Conservation (phyloP, 148 eudicot genomes). For the Amaranthus hypochondriacus region DNA sequence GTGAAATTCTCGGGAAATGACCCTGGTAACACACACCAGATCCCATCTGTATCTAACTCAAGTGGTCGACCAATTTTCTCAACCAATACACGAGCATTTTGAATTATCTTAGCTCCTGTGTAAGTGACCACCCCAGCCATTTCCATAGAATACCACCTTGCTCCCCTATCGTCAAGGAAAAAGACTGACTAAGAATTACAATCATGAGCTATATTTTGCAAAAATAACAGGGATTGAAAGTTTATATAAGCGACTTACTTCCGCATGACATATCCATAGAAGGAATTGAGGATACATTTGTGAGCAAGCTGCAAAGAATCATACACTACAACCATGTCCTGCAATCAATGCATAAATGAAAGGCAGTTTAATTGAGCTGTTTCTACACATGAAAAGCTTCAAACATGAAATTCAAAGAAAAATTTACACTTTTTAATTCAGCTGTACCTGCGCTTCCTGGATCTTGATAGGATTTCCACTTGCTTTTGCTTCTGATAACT, state of each 20-base stretch:
- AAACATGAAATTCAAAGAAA: not conserved
- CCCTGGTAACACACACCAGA: slow-evolving; percentile 96
- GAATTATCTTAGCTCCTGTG: slow-evolving; percentile 97
- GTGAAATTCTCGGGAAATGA: slow-evolving; percentile 98
- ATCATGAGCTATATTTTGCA: slow-evolving; percentile 1
- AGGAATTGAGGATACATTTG: slow-evolving; percentile 95
- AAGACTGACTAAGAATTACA: not conserved
- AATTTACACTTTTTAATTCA: not conserved
- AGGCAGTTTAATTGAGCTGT: not conserved
- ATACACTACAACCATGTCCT: slow-evolving; percentile 97
- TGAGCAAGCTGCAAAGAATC: slow-evolving; percentile 99
- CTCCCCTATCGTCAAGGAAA: slow-evolving; percentile 52
- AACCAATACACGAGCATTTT: slow-evolving; percentile 90
- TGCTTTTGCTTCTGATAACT: slow-evolving; percentile 86
- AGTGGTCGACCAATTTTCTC: slow-evolving; percentile 97
- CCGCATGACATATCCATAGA: slow-evolving; percentile 99
- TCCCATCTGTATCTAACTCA: slow-evolving; percentile 97
- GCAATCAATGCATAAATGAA: slow-evolving; percentile 25
- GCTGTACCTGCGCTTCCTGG: slow-evolving; percentile 90
- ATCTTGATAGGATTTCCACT: slow-evolving; percentile 92
- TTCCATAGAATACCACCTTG: slow-evolving; percentile 99
- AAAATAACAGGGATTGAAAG: not conserved
- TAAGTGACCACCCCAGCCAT: slow-evolving; percentile 99
- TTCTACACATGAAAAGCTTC: not conserved
- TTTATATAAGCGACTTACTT: slow-evolving; percentile 49